phyloP scores from a whole-genome alignment of 2,329 filamentous ascomycete genomes.

The Fusarium acutatum region DNA sequence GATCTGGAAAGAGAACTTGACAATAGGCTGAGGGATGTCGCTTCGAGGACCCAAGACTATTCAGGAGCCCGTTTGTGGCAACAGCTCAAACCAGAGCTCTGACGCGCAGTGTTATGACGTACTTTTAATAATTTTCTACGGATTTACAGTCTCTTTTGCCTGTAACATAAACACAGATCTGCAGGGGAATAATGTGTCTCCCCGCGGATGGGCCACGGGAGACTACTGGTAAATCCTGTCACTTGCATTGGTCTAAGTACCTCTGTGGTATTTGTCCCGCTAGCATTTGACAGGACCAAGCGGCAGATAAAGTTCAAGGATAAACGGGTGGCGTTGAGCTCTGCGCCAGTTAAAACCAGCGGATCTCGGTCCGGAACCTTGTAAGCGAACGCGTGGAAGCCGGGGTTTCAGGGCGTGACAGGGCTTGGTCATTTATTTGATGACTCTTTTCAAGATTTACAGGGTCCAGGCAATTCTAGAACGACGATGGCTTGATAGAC shows the following conservation, averaged over 20 bases:
- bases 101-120: too few species aligned
- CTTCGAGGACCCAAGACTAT: not conserved
- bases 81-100: too few species aligned
- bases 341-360: not conserved
- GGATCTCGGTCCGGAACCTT: not conserved
- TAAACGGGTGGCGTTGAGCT: not conserved
- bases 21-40: not conserved
- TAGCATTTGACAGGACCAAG: not conserved
- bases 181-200: not conserved
- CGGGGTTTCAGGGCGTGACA: not conserved
- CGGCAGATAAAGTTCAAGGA: not conserved
- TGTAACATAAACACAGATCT: not conserved
- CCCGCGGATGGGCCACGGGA: not conserved
- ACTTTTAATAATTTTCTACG: too few species aligned
- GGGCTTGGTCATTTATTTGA: not conserved
- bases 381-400: not conserved
- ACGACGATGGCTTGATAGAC: too few species aligned
- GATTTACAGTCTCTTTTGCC: not conserved
- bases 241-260: not conserved
- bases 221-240: not conserved
- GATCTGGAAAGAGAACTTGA: not conserved
- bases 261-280: not conserved
- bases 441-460: not conserved
- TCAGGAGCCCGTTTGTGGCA: too few species aligned
- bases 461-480: not conserved